Base-by-base conservation (phyloP, 23 red algal species). In the Rhodosorus marinus region DNA sequence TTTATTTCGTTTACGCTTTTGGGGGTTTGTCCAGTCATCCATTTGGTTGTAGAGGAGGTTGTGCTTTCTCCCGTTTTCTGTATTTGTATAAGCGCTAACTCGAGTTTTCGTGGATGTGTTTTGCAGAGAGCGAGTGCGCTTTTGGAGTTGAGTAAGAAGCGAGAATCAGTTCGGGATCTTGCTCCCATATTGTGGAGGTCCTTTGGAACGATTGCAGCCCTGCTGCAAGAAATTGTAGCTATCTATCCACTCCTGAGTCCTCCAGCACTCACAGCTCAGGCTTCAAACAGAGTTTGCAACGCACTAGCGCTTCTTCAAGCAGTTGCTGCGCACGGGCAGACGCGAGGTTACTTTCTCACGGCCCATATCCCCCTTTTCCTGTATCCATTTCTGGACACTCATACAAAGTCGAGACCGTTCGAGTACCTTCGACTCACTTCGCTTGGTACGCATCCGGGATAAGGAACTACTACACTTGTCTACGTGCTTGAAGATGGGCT, bases 361-460 rank as follows among this genome's bases (percentile, higher is more conserved):
- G 90, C 78, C 24, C 90, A 98, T 60, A 84, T 98, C 59, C 90
- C 90, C 28, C 67, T 98, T 17, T 98, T 84, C 50, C 47, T 98
- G n/a, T 98, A 98, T 40, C 90, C 90, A 9, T 98, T 98, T 65
- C 67, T 98, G 53, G 86, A 98, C 64, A 98, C 90, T 2, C 79
- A 86, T 20, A 86, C 90, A 1, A 98, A 98, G 58, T 86, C 90
- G 49, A 51, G 90, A 24, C 90, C 90, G 33, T 98, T 98, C 38
- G 90, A 98, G 60, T 98, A 98, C 50, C 48, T 98, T 40, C 90
- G 90, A 9, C 69, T 98, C 23, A 98, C 90, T 30, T 98, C 90
- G 1, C 66, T 98, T n/a, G 90, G n/a, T n/a, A n/a, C n/a, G n/a
- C n/a, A n/a, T n/a, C n/a, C n/a, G n/a, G n/a, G n/a, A n/a, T n/a